Evolutionary conservation across 805 yeast genomes (phyloP).

Genomic region (Cyberlindnera americana): DNA sequence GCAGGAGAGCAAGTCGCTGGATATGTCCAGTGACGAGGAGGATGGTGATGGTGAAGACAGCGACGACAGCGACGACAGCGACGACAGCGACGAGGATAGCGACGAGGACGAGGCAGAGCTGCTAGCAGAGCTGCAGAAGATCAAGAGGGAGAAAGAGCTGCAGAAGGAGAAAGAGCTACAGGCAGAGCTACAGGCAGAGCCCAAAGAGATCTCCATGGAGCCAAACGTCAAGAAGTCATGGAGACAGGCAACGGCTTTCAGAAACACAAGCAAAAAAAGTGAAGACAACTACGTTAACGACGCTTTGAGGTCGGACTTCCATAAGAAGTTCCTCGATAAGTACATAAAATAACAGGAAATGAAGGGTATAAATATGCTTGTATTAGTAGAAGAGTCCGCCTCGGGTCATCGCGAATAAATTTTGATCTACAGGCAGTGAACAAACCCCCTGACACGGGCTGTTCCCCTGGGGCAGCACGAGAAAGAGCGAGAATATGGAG

Average conservation of each 20-base stretch:
- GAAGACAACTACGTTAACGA: slow-evolving; percentile 33
- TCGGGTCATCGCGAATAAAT: too few relatives aligned
- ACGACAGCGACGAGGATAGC: slow-evolving; percentile 31
- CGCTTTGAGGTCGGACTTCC: slow-evolving; percentile 22
- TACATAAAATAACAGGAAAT: slow-evolving; percentile 15
- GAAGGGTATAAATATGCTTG: background rate
- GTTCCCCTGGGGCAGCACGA: too few relatives aligned
- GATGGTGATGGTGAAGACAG: slow-evolving; percentile 15
- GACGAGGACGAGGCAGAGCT: slow-evolving; percentile 45
- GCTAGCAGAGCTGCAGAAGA: slow-evolving; percentile 36
- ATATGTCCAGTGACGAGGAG: slow-evolving; percentile 19
- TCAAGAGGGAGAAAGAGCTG: slow-evolving; percentile 33
- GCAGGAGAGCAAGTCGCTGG: slow-evolving; percentile 36
- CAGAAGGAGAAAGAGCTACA: slow-evolving; percentile 27
- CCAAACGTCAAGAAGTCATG: slow-evolving; percentile 26
- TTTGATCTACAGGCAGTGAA: too few relatives aligned
- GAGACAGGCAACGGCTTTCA: slow-evolving; percentile 35
- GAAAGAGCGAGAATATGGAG: too few relatives aligned
- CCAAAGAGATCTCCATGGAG: slow-evolving; percentile 28
- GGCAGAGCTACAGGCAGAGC: slow-evolving; percentile 19
- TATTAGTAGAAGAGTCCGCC: too few relatives aligned
- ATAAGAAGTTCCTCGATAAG: slow-evolving; percentile 22
- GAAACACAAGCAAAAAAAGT: slow-evolving; percentile 22
- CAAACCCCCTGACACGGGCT: too few relatives aligned
- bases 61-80: slow-evolving; percentile 35